A percentile compares a stretch with the other conserved stretches of the same genome.
Evolutionary conservation across 306 rosid genomes (phyloP).

Genomic region (Medicago ruthenica): DNA sequence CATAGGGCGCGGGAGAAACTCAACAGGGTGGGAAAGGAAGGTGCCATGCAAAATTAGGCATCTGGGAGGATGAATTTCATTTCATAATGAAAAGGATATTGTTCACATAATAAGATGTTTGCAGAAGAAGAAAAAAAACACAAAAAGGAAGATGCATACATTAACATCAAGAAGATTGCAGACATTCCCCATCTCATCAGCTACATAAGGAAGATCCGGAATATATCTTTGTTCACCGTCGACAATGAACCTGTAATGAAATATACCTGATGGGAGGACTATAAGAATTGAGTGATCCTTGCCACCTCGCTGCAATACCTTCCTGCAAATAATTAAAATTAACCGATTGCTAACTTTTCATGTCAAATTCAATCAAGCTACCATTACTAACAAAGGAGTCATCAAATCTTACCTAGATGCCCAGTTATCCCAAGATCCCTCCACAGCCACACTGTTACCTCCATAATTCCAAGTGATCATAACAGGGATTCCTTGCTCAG

Average conservation of each 20-base stretch:
- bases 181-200: constrained; percentile 78
- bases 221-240: constrained; percentile 79
- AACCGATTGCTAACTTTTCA: constrained; percentile 27
- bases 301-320: constrained; percentile 77
- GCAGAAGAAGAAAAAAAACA: neutral
- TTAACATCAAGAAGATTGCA: constrained; percentile 87
- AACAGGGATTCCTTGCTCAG: constrained; percentile 75
- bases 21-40: too few relatives aligned
- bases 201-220: constrained; percentile 77
- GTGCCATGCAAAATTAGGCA: constrained; percentile 28
- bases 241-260: constrained; percentile 85
- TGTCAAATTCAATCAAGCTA: constrained; percentile 22
- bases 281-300: constrained; percentile 75
- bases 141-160: constrained; percentile 52
- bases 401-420: constrained; percentile 62
- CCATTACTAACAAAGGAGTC: constrained; percentile 23
- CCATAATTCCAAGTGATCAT: constrained; percentile 84
- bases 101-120: constrained; percentile 21
- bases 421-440: constrained; percentile 99
- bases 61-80: constrained; percentile 15
- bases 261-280: constrained; percentile 82
- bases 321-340: constrained; percentile 60
- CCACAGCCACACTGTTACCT: constrained; percentile 74
- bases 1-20: too few relatives aligned
- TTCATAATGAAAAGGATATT: constrained; percentile 1